These are phyloP conservation scores for Tricholomella constricta DNA, from an alignment of 768 basidiomycete species.

Conservation along the genomic window DNA sequence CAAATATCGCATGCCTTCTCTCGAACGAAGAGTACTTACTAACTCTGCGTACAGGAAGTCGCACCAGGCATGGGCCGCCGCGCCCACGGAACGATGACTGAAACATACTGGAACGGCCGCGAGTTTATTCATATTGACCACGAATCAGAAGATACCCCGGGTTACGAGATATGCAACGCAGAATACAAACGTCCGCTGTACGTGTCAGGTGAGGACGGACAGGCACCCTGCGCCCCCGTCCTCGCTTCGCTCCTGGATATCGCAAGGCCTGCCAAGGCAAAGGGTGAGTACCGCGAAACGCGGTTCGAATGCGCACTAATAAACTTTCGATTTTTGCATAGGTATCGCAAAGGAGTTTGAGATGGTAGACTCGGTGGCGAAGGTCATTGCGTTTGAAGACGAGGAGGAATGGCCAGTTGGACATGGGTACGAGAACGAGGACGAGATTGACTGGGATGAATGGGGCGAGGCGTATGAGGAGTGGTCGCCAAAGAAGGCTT, in stretches of 20 bases:
- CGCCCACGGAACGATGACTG: slow-evolving; percentile 1
- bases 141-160: neutral
- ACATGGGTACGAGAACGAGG: neutral
- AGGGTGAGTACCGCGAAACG: neutral
- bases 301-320: neutral
- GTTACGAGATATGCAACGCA: neutral
- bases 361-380: slow-evolving; percentile 7
- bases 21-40: too few relatives aligned
- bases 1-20: neutral
- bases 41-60: neutral
- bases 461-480: slow-evolving; percentile 7
- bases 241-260: slow-evolving; percentile 13
- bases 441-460: slow-evolving; percentile 13
- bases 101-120: slow-evolving; percentile 10
- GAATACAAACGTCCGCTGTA: neutral
- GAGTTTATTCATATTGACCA: neutral
- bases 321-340: neutral
- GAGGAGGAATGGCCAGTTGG: neutral
- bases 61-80: slow-evolving; percentile 11
- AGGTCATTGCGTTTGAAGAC: slow-evolving; percentile 10
- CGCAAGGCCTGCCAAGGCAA: slow-evolving; percentile 14
- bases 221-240: neutral
- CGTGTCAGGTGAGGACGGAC: neutral
- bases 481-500: neutral
- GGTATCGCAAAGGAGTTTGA: slow-evolving; percentile 16